Evolutionary conservation across 192 early-diverging fungal species (phyloP), one percentile per base, ranked within the genome.

Genomic region (Geranomyces variabilis): DNA sequence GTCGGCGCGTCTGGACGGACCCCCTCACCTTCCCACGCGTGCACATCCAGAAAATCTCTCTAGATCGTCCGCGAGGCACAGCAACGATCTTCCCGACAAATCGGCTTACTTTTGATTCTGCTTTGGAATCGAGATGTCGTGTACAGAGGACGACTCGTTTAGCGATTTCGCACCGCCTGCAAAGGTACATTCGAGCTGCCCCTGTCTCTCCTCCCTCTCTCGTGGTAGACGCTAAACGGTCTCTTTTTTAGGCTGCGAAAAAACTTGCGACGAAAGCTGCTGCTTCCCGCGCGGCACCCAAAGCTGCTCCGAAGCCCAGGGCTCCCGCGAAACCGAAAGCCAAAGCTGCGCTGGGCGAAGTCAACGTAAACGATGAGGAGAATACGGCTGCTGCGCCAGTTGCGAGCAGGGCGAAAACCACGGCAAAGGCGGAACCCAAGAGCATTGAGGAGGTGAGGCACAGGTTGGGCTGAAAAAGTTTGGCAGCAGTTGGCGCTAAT

Each of bases 361-460:
- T 17, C 33, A 69, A 75, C 10, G n/a, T 24, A n/a, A 26, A 22
- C 34, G 36, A 17, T 1, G 65, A 26, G 1, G 68, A 58, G 14
- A 24, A 34, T 70, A 34, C 56, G 15, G 41, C 6, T 21, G 33
- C 17, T 19, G 26, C 33, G 21, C 55, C 29, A 34, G 51, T 17
- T 45, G 21, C 53, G 2, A 34, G 55, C 67, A 69, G 58, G 67
- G 33, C n/a, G 0, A 33, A 31, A 15, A 14, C 48, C 29, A 30
- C 15, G n/a, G 28, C 9, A 21, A 51, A 31, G 2, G n/a, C 46
- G 14, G 31, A 53, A 28, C 13, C 47, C n/a, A 73, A 73, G 55
- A 66, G 48, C 14, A 36, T 73, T 22, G 71, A 73, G 29, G 71
- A 73, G 71, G 41, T 69, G 24, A 22, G 66, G 36, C 36, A 41